phyloP scores from a whole-genome alignment of 2,329 filamentous ascomycete genomes.

The Penicillium psychrosexuale region DNA sequence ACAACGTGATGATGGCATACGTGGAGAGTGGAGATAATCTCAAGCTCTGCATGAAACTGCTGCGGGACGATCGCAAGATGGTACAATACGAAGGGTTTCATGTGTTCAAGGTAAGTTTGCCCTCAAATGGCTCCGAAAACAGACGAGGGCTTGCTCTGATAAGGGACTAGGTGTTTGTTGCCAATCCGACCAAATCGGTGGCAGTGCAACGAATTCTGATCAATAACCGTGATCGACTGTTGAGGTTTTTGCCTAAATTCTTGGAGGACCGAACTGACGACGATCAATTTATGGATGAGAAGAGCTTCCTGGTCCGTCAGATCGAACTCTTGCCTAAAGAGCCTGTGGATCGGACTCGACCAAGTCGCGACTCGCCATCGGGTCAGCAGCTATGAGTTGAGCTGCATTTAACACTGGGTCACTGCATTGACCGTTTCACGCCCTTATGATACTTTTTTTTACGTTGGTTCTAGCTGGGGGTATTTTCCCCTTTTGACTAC shows the following conservation, averaged over 20 bases:
- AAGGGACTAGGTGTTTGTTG: constrained; percentile 73
- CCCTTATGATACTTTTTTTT: constrained; percentile 8
- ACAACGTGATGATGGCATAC: constrained; percentile 96
- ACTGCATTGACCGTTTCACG: constrained; percentile 10
- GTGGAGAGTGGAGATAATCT: constrained; percentile 93
- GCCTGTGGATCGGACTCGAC: constrained; percentile 37
- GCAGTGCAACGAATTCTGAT: constrained; percentile 93
- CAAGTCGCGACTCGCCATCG: constrained; percentile 27
- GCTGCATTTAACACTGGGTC: constrained; percentile 11
- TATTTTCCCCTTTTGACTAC: constrained; percentile 10
- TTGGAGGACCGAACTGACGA: constrained; percentile 94
- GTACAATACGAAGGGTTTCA: constrained; percentile 99
- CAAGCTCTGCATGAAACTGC: constrained; percentile 96
- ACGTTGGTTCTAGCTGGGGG: constrained; percentile 10
- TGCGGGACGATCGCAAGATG: constrained; percentile 96
- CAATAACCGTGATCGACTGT: constrained; percentile 88
- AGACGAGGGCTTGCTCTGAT: constrained; percentile 16
- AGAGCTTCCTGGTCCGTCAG: constrained; percentile 94
- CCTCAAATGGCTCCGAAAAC: background rate
- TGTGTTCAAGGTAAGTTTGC: constrained; percentile 74
- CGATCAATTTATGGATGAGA: constrained; percentile 97
- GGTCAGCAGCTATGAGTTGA: constrained; percentile 32
- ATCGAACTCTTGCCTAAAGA: constrained; percentile 58
- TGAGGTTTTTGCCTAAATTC: constrained; percentile 86
- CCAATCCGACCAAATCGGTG: constrained; percentile 96